Evolutionary conservation across 345 rosid genomes (phyloP), one percentile per base, ranked within the genome.

Genomic region (Cardamine chenopodiifolia): DNA sequence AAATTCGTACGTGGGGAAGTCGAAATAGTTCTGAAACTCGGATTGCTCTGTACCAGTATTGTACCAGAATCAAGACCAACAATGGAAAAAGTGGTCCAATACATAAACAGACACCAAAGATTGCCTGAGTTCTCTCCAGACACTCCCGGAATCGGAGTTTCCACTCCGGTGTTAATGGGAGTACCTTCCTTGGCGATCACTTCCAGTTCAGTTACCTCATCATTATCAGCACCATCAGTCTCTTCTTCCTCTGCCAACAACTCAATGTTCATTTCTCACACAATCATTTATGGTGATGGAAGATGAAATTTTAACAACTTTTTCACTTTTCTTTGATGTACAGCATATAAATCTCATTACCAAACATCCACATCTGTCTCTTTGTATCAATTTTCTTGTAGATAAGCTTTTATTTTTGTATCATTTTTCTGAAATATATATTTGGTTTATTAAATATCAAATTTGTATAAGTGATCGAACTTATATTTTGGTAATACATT

Each of bases 1-100:
- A 59, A 55, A 1, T 83, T 67, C 13, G 23, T 12, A 42, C 56
- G 4, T 3, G 57, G 53, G 15, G 86, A 84, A 68, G 68, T 82
- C 63, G 84, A 82, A 70, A 8, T 71, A 29, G 84, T 79, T 49
- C 2, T 82, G 71, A 77, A 73, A 54, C 81, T 81, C 3, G 84
- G 89, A 18, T 44, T 83, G 71, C 44, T 83, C 0, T 85, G 89
- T 63, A 81, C 83, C 11, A 75, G 77, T 17, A 8, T 61, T 8
- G 53, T 53, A 4, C 78, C 86, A 11, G 77, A 44, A 4, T 29
- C 55, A 2, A 78, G 85, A 76, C 90, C 73, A 13, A 64, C 25
- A 0, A 71, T 77, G 80, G 61, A 65, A 17, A 47, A 71, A 48
- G 76, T 71, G 25, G 60, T 71, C 7, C 80, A 71, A 15, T 64